Base-by-base conservation (phyloP, 768 basidiomycete species). In the Lepiota brunneoincarnata region DNA sequence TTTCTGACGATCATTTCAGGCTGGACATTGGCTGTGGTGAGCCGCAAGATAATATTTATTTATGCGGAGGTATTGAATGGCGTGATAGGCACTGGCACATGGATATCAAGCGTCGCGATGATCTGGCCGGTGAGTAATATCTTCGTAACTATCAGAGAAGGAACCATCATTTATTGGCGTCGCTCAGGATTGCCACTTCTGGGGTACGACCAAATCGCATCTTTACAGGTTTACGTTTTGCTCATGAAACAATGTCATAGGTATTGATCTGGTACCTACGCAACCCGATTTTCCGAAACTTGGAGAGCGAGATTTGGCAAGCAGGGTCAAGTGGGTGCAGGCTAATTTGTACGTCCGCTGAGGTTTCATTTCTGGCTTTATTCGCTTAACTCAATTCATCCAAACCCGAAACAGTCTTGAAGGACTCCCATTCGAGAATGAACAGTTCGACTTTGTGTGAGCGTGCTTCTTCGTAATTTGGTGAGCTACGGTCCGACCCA, bases 381-480 rank as follows among this genome's bases (percentile, higher is more conserved):
- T 40, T 55, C 53, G 12, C 49, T 15, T 28, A 45, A 18, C 20
- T 26, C 26, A 24, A 53, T 56, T 65, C 6, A 9, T 23, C 15
- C 10, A 11, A 15, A 36, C 24, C 20, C 37, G 15, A 11, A 20
- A 9, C 57, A 89, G 87, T 64, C 71, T 91, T 21, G 84, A 89
- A 51, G 73, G 74, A 0, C 76, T 91, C 49, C 87, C 89, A 0
- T 91, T 91, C 63, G 76, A 76, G 6, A 75, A 83, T 57, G 84
- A 83, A 28, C 83, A 89, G 62, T 91, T 91, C 62, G 89, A 91
- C 64, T 89, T 80, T 64, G 84, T 90, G 85, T 89, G 69, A 63
- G 85, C 70, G 17, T 28, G 26, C 37, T 45, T 28, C 18, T 24
- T 56, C 40, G 58, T 50, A 34, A 45, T 46, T 37, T 48, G 51